Percentiles rank a stretch among this genome's conserved stretches.
phyloP scores from a whole-genome alignment of 2,329 filamentous ascomycete species.

The Colletotrichum godetiae region DNA sequence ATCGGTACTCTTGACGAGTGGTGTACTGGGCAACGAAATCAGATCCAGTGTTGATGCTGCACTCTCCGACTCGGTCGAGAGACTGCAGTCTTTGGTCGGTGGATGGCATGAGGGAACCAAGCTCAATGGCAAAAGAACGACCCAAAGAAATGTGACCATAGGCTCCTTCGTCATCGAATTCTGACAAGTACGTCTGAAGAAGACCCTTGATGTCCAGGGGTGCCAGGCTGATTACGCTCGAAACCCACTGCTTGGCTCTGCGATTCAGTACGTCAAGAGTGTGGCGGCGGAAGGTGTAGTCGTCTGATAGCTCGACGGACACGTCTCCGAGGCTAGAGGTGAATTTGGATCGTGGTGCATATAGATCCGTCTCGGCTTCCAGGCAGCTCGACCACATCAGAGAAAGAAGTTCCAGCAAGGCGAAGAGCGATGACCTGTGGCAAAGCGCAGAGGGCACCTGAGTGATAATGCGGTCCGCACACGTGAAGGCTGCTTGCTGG shows the following conservation, averaged over 20 bases:
- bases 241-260: slow-evolving; percentile 84
- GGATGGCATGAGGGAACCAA: slow-evolving; percentile 86
- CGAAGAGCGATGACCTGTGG: slow-evolving; percentile 90
- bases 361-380: slow-evolving; percentile 93
- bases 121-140: slow-evolving; percentile 92
- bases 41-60: slow-evolving; percentile 88
- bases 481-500: slow-evolving; percentile 85
- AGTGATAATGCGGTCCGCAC: slow-evolving; percentile 86
- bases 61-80: slow-evolving; percentile 79
- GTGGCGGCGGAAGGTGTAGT: slow-evolving; percentile 82
- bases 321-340: slow-evolving; percentile 82
- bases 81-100: slow-evolving; percentile 89
- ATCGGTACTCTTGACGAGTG: slow-evolving; percentile 93
- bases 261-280: slow-evolving; percentile 84
- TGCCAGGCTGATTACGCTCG: slow-evolving; percentile 82
- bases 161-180: slow-evolving; percentile 89
- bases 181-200: slow-evolving; percentile 94
- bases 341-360: slow-evolving; percentile 86
- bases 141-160: slow-evolving; percentile 94
- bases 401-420: slow-evolving; percentile 88
- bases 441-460: slow-evolving; percentile 91
- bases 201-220: slow-evolving; percentile 95
- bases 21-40: slow-evolving; percentile 98
- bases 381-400: slow-evolving; percentile 96
- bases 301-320: slow-evolving; percentile 90